Percentiles rank a stretch among this genome's conserved stretches.
phyloP scores from a whole-genome alignment of 2,329 filamentous ascomycete species.

The Sphaerulina vaccinii region DNA sequence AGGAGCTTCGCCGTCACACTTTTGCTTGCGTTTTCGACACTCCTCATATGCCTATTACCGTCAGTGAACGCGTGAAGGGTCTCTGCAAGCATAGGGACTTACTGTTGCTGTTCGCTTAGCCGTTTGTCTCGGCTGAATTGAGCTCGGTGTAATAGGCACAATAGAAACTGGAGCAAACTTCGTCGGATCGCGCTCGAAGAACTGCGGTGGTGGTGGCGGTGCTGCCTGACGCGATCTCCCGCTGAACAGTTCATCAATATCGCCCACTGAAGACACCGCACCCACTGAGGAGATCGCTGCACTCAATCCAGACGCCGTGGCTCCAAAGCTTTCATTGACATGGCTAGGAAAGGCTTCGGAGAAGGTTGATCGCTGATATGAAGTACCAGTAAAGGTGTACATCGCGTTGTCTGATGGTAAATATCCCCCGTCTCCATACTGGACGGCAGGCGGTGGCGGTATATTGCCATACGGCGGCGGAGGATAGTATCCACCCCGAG shows the following conservation, averaged over 20 bases:
- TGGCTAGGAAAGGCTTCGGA: constrained; percentile 23
- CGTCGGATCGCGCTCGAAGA: constrained; percentile 10
- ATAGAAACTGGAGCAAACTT: constrained; percentile 28
- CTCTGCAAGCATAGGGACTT: constrained; percentile 2
- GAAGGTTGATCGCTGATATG: constrained; percentile 18
- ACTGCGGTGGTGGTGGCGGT: constrained; percentile 19
- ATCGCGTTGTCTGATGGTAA: constrained; percentile 22
- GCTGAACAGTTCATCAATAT: too few relatives aligned
- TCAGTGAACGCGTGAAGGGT: background rate
- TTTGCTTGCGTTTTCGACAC: constrained; percentile 28
- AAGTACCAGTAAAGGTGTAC: constrained; percentile 14
- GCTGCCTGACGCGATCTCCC: too few relatives aligned
- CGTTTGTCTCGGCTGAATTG: constrained; percentile 25
- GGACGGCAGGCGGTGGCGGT: constrained; percentile 16
- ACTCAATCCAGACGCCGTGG: too few relatives aligned
- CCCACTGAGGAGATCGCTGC: too few relatives aligned
- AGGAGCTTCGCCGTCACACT: constrained; percentile 26
- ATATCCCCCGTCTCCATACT: constrained; percentile 26
- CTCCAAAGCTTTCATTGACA: constrained; percentile 19
- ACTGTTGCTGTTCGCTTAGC: constrained; percentile 29
- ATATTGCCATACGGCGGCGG: constrained; percentile 22
- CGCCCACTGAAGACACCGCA: too few relatives aligned
- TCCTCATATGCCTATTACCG: constrained; percentile 26
- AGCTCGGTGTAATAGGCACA: constrained; percentile 27
- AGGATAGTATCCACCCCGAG: constrained; percentile 18